A percentile compares a stretch with the other conserved stretches of the same genome.
These are phyloP conservation scores for Eucalyptus camaldulensis DNA, from an alignment of 345 rosid species.

Conservation along the genomic window DNA sequence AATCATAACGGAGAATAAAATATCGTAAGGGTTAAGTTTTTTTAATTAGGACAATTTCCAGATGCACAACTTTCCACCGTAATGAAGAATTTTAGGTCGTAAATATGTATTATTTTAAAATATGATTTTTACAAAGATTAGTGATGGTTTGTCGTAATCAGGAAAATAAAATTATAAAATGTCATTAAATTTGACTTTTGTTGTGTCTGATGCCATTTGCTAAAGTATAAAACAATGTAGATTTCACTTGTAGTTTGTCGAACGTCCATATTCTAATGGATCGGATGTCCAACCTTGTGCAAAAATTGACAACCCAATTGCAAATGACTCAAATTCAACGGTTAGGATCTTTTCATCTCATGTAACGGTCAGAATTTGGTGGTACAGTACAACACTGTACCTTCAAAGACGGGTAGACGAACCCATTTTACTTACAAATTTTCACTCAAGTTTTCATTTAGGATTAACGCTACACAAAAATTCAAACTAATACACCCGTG, in stretches of 20 bases:
- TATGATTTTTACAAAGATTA: not conserved
- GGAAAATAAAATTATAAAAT: not conserved
- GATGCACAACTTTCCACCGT: not conserved
- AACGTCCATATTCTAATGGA: not conserved
- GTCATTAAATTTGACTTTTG: not conserved
- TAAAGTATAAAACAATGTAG: not conserved
- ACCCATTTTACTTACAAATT: not conserved
- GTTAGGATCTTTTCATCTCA: not conserved
- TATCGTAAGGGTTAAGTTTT: not conserved
- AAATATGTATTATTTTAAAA: not conserved
- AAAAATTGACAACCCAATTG: not conserved
- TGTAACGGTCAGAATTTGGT: not conserved
- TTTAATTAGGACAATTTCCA: not conserved
- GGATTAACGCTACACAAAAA: not conserved
- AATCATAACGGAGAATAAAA: not conserved
- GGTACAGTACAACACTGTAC: not conserved
- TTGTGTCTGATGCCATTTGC: not conserved
- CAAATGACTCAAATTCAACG: not conserved
- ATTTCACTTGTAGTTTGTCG: not conserved
- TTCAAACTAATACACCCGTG: accelerated
- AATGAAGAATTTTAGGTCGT: not conserved
- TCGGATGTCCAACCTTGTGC: not conserved
- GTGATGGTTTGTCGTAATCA: not conserved
- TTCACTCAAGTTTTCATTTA: not conserved
- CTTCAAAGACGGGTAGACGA: not conserved